phyloP scores from a whole-genome alignment of 176 grass and related monocot genomes.

The Triticum turgidum region DNA sequence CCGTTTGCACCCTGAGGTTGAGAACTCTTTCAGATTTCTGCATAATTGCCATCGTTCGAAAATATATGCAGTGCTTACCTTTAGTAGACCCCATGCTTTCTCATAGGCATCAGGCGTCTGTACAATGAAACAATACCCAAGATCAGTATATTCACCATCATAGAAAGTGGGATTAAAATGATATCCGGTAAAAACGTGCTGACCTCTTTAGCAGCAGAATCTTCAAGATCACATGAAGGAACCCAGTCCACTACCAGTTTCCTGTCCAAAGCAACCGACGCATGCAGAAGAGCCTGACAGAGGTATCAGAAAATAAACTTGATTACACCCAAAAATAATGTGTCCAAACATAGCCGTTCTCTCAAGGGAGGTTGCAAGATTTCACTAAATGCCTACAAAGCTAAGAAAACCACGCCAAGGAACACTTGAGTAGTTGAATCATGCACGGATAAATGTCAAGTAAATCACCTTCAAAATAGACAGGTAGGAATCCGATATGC shows the following conservation, averaged over 20 bases:
- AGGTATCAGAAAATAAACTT: background rate
- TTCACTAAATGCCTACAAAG: background rate
- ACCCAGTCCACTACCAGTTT: conserved; percentile 98
- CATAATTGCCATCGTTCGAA: background rate
- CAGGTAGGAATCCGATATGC: conserved; percentile 69
- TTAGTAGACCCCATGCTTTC: conserved; percentile 81
- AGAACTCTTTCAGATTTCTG: conserved; percentile 31
- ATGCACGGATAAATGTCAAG: background rate
- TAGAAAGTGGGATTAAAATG: conserved; percentile 10
- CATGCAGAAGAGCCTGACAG: conserved; percentile 84
- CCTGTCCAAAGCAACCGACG: conserved; percentile 63
- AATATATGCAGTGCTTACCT: conserved; percentile 47
- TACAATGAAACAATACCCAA: conserved; percentile 30
- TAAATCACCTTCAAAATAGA: conserved; percentile 74
- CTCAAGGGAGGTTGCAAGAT: background rate
- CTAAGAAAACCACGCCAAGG: background rate
- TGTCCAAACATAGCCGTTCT: background rate
- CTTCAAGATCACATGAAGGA: conserved; percentile 91
- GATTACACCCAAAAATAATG: background rate
- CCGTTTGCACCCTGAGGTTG: conserved; percentile 69
- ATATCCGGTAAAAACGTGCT: background rate
- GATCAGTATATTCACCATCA: conserved; percentile 15
- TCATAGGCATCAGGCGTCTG: conserved; percentile 73
- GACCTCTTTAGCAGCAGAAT: conserved; percentile 59
- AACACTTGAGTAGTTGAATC: background rate